Evolutionary conservation across 2,329 filamentous ascomycete species (phyloP).

Genomic region (Ceratocystis variospora): DNA sequence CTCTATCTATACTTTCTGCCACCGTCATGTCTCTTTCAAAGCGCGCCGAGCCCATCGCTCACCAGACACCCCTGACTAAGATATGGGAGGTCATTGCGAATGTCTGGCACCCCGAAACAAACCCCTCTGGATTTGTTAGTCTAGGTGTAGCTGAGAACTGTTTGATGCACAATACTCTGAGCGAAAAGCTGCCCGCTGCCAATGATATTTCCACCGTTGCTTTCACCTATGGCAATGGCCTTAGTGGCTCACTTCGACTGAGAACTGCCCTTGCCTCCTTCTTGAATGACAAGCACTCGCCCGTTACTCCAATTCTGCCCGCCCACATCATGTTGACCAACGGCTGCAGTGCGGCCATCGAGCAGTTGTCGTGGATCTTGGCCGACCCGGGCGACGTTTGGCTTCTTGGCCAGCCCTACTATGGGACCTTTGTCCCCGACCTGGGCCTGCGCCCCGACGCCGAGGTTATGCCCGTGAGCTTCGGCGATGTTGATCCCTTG

Average conservation of each 20-base stretch:
- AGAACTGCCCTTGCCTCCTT: conserved; percentile 27
- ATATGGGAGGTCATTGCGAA: conserved; percentile 35
- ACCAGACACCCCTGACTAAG: conserved; percentile 23
- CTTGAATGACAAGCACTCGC: conserved; percentile 26
- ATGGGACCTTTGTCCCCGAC: conserved; percentile 36
- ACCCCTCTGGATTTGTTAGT: conserved; percentile 34
- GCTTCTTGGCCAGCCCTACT: conserved; percentile 33
- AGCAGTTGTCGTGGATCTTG: conserved; percentile 30
- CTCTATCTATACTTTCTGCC: not conserved
- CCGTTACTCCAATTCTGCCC: conserved; percentile 24
- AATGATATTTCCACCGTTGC: conserved; percentile 25
- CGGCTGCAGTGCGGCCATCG: conserved; percentile 31
- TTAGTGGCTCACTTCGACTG: conserved; percentile 27
- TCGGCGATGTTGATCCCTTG: conserved; percentile 33
- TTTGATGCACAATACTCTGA: conserved; percentile 36
- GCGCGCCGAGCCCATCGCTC: conserved; percentile 24
- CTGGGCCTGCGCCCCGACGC: conserved; percentile 31
- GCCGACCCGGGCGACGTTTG: conserved; percentile 30
- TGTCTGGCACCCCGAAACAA: conserved; percentile 30
- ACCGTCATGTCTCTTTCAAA: conserved; percentile 23
- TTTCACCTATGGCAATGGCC: conserved; percentile 33
- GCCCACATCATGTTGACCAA: conserved; percentile 29
- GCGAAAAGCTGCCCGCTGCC: conserved; percentile 30
- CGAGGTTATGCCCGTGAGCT: conserved; percentile 32
- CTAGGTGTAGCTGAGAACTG: conserved; percentile 40